Conservation (phyloP, 225 moss, liverwort and hornwort species). For the Sphagnum tenellum region DNA sequence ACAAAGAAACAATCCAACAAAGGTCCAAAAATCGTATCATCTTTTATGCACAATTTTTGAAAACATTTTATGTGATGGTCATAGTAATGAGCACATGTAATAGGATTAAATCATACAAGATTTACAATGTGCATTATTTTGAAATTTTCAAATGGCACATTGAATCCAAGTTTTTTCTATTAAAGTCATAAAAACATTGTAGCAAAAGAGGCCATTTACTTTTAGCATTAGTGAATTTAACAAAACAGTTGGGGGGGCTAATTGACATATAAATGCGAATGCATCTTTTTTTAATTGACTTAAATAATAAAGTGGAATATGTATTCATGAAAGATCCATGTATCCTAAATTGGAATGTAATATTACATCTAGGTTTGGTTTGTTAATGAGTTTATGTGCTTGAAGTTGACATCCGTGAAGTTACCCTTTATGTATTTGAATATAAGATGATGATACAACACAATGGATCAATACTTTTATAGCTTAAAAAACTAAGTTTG, state of each 20-base stretch:
- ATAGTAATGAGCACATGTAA: too few species aligned
- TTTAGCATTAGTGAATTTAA: not conserved
- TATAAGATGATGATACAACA: not conserved
- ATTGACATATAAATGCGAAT: not conserved
- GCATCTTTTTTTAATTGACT: not conserved
- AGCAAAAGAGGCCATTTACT: not conserved
- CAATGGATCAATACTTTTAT: conserved; percentile 1
- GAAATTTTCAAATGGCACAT: too few species aligned
- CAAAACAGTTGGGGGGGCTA: not conserved
- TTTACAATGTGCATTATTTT: not conserved
- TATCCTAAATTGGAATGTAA: conserved; percentile 1
- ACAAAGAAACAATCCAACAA: not conserved
- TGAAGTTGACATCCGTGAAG: not conserved
- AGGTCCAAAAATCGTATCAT: not conserved
- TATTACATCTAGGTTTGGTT: not conserved
- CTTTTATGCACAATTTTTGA: not conserved
- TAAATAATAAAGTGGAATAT: not conserved
- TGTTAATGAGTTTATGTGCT: not conserved
- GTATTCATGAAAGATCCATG: conserved; percentile 1
- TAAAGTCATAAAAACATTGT: not conserved
- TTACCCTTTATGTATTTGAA: not conserved
- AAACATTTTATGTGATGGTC: not conserved
- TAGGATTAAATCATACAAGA: not conserved
- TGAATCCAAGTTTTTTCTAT: too few species aligned
- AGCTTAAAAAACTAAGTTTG: conserved; percentile 3